Evolutionary conservation across 2,329 filamentous ascomycete species (phyloP).

Genomic region (Dryadomyces quercus-mongolicae): DNA sequence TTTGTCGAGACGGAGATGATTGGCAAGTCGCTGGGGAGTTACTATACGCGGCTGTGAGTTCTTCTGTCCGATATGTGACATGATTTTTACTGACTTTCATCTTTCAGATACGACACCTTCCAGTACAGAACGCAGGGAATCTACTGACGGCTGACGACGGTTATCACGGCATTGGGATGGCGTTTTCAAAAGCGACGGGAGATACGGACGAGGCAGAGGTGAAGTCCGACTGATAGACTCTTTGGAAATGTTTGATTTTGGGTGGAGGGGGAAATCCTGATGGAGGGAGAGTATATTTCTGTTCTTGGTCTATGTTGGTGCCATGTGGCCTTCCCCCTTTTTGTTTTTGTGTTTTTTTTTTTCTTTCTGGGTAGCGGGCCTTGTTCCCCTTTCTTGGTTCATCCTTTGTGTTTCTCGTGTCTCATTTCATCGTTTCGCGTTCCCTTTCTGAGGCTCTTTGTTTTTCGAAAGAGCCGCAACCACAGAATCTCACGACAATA

Average conservation of each 20-base stretch:
- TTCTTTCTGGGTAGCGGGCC: background rate
- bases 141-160: slow-evolving; percentile 37
- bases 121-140: slow-evolving; percentile 83
- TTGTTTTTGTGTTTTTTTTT: background rate
- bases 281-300: too few relatives aligned
- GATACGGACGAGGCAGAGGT: too few relatives aligned
- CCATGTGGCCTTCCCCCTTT: background rate
- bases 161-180: slow-evolving; percentile 6
- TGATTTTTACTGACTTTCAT: background rate
- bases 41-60: slow-evolving; percentile 74
- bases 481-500: too few relatives aligned
- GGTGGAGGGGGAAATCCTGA: too few relatives aligned
- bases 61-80: too few relatives aligned
- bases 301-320: too few relatives aligned
- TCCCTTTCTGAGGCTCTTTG: too few relatives aligned
- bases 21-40: slow-evolving; percentile 71
- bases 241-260: background rate
- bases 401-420: background rate
- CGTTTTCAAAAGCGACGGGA: slow-evolving; percentile 4
- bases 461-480: too few relatives aligned
- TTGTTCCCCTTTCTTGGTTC: background rate
- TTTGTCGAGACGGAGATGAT: slow-evolving; percentile 74
- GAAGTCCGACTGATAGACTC: background rate
- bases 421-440: background rate
- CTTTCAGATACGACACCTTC: slow-evolving; percentile 63